Evolutionary conservation across 2,329 filamentous ascomycete genomes (phyloP).

Genomic region (Ceratocystis destructans): DNA sequence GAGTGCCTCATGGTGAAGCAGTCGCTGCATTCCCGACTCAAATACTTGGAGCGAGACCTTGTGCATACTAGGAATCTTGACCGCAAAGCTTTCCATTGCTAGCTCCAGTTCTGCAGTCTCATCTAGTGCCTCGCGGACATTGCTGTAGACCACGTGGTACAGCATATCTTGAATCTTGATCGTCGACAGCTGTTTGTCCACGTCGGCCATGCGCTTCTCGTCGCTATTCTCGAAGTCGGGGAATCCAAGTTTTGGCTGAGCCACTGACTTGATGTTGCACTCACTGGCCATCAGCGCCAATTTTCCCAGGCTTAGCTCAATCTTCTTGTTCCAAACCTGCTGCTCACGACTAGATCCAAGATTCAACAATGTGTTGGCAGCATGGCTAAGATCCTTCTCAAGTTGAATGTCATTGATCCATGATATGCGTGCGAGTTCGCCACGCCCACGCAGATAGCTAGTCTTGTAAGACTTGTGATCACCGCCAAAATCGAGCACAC

Average conservation of each 20-base stretch:
- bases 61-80: constrained; percentile 42
- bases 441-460: constrained; percentile 58
- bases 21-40: constrained; percentile 51
- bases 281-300: constrained; percentile 57
- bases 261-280: constrained; percentile 24
- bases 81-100: constrained; percentile 53
- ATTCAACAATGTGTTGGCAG: constrained; percentile 55
- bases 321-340: constrained; percentile 84
- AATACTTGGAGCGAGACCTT: constrained; percentile 57
- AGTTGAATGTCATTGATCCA: constrained; percentile 89
- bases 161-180: constrained; percentile 69
- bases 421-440: constrained; percentile 60
- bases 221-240: constrained; percentile 22
- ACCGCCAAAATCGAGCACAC: constrained; percentile 56
- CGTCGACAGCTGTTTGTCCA: constrained; percentile 52
- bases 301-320: constrained; percentile 81
- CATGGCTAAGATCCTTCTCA: constrained; percentile 60
- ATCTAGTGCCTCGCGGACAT: constrained; percentile 61
- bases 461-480: constrained; percentile 61
- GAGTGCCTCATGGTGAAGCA: constrained; percentile 60
- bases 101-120: constrained; percentile 63
- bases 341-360: constrained; percentile 59
- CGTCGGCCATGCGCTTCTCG: constrained; percentile 35
- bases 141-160: constrained; percentile 54
- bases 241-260: constrained; percentile 23